Evolutionary conservation across 164 flowering plant genomes (phyloP).

Genomic region (Kalanchoe fedtschenkoi): DNA sequence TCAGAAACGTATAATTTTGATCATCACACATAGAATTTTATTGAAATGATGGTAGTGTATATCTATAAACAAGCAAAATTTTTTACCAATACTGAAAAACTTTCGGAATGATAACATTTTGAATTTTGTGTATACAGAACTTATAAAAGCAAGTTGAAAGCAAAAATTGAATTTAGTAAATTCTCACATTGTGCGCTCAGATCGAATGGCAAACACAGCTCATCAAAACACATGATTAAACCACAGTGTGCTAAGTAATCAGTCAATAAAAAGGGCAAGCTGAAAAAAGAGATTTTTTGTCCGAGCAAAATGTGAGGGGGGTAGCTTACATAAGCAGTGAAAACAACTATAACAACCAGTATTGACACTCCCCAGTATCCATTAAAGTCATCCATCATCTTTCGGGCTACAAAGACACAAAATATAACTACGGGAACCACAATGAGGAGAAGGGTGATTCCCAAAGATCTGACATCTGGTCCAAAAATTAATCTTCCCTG

Average conservation of each 20-base stretch:
- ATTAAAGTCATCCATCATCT: conserved; percentile 62
- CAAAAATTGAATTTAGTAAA: neutral
- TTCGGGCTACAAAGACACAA: conserved; percentile 80
- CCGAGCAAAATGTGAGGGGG: neutral
- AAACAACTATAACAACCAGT: conserved; percentile 53
- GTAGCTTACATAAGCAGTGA: conserved; percentile 62
- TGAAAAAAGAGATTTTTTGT: neutral
- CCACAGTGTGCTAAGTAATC: neutral
- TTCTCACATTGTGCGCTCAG: neutral
- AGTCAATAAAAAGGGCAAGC: neutral
- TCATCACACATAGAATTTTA: no score
- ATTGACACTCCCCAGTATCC: conserved; percentile 54
- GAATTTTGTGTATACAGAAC: neutral
- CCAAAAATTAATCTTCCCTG: conserved; percentile 91
- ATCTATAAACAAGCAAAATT: neutral
- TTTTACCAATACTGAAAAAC: neutral
- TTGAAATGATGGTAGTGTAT: neutral
- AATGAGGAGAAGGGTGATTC: conserved; percentile 67
- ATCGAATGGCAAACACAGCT: neutral
- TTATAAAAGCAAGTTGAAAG: neutral
- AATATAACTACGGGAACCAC: conserved; percentile 67
- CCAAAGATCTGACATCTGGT: conserved; percentile 88
- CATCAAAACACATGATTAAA: neutral
- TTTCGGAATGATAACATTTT: neutral
- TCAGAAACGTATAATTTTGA: no score